Evolutionary conservation across 1,284 basidiomycete species (phyloP), one percentile per base, ranked within the genome.

Genomic region (Puccinia horiana): DNA sequence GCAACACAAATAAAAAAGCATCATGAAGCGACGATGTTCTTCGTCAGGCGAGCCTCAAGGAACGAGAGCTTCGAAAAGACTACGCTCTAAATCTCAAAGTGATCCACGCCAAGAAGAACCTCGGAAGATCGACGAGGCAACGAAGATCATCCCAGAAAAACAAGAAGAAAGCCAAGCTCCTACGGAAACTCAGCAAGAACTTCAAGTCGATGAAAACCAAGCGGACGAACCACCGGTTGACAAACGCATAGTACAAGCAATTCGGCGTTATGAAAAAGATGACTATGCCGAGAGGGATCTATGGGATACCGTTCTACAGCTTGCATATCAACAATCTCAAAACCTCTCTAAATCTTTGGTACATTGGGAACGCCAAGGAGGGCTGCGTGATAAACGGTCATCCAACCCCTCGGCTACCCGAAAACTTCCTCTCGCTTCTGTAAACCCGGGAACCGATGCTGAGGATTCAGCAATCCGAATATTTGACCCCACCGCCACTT

Each of bases 281-380:
- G 47, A 72, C 16, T n/a, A 37, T 23, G 18, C 8, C 29, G 67
- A 44, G 26, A 80, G 35, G 70, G 77, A 80, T 58, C 14, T 70
- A 11, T 54, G 65, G 67, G 77, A 80, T 42, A 80, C 77, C 26
- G n/a, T 80, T 37, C 18, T 42, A 42, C 67, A 80, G 42, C 32
- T 80, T 18, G 35, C 65, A 6, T 32, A 80, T 58, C 49, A 58
- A 40, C 40, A 56, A n/a, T 80, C 77, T 1, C 63, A 80, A 61
- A 40, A 80, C 20, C 47, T 80, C 23, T 80, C 77, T 32, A 42
- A n/a, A 12, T 72, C 77, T 40, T 54, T 80, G 54, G 67, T 80
- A 9, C 32, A 42, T 37, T 80, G 77, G 77, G 77, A 52, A 35
- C 76, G 73, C 29, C 6, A 14, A 42, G 73, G 73, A 26, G 73